Conservation (phyloP, 108 stramenopile genomes). For the Nitzschia inconspicua region DNA sequence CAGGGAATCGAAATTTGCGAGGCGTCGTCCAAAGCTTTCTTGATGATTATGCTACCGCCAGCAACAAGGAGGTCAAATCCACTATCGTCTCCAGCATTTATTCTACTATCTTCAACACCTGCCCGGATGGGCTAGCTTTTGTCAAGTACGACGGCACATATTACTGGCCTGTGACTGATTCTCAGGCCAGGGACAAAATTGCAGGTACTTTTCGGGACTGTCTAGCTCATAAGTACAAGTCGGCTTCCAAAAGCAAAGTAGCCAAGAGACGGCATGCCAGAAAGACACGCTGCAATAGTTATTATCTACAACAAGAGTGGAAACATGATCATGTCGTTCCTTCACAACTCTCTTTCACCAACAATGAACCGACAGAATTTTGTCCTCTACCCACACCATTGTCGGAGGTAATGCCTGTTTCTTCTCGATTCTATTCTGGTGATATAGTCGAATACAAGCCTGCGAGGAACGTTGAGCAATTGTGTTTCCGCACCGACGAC, state of each 20-base stretch:
- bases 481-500: too few species aligned
- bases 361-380: too few species aligned
- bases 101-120: background rate
- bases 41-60: conserved; percentile 9
- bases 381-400: too few species aligned
- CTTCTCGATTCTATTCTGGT: too few species aligned
- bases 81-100: conserved; percentile 19
- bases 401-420: too few species aligned
- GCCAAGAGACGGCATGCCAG: conserved; percentile 10
- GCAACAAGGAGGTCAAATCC: conserved; percentile 1
- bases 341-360: too few species aligned
- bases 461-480: too few species aligned
- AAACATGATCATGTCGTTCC: too few species aligned
- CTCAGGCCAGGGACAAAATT: conserved; percentile 12
- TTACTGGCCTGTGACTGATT: too few species aligned
- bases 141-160: background rate
- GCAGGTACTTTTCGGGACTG: conserved; percentile 1
- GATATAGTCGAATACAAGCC: too few species aligned
- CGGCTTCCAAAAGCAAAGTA: conserved; percentile 10
- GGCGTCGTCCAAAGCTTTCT: background rate
- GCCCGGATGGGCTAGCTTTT: background rate
- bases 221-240: conserved; percentile 7
- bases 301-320: too few species aligned
- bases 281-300: too few species aligned
- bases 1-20: conserved; percentile 6